A percentile compares a stretch with the other conserved stretches of the same genome.
These are phyloP conservation scores for Hsuehochloa calcarea DNA, from an alignment of 176 grass and related monocot genomes.

Conservation along the genomic window DNA sequence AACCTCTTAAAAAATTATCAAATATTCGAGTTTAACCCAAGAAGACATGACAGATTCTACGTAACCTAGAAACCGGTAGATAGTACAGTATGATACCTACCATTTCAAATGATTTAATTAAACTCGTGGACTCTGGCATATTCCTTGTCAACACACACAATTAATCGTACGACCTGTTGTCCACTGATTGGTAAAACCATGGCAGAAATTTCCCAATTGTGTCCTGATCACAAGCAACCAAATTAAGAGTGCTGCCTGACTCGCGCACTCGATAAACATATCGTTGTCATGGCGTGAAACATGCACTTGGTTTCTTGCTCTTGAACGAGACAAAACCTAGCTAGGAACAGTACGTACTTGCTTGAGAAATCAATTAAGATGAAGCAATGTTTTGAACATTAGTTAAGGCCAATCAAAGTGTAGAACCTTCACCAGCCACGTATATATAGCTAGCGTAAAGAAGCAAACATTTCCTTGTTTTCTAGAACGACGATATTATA, in stretches of 20 bases:
- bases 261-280: background rate
- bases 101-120: constrained; percentile 15
- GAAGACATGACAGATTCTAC: too few species aligned
- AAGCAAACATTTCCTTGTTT: background rate
- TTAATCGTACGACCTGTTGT: background rate
- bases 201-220: background rate
- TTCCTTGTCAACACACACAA: constrained; percentile 16
- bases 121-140: constrained; percentile 1
- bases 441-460: background rate
- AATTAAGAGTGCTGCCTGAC: background rate
- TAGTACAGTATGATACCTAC: background rate
- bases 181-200: constrained; percentile 21
- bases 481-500: background rate
- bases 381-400: background rate
- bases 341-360: background rate
- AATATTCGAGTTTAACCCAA: too few species aligned
- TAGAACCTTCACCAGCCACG: background rate
- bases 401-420: background rate
- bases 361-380: background rate
- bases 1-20: too few species aligned
- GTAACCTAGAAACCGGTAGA: too few species aligned
- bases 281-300: constrained; percentile 12
- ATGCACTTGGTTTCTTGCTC: background rate
- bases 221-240: background rate
- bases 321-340: background rate